Conservation (phyloP, 352 stramenopile species). For the Achlya hypogyna region DNA sequence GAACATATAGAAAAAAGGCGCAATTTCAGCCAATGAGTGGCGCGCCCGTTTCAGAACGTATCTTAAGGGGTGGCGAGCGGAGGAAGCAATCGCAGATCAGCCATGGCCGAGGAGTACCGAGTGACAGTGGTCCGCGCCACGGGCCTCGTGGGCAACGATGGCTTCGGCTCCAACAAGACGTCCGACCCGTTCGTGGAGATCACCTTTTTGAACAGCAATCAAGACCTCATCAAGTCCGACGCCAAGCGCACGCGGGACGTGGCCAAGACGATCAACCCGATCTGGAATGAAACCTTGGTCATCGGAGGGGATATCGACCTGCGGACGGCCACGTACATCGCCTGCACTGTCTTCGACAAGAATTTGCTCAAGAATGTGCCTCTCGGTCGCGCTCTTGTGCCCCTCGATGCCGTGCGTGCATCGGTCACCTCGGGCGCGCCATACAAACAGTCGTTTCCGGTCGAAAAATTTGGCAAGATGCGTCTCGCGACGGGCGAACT, state of each 20-base stretch:
- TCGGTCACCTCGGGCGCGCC: background rate
- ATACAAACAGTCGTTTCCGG: background rate
- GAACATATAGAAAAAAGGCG: background rate
- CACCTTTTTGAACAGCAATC: conserved; percentile 55
- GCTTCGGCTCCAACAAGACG: conserved; percentile 19
- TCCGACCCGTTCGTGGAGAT: conserved; percentile 60
- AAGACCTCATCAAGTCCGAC: conserved; percentile 23
- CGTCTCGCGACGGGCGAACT: conserved; percentile 11
- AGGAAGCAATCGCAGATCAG: background rate
- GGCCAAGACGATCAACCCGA: conserved; percentile 58
- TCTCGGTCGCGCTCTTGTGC: conserved; percentile 8
- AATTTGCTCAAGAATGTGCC: conserved; percentile 26
- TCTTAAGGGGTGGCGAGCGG: no score
- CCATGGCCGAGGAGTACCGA: conserved; percentile 11
- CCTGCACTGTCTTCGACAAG: conserved; percentile 40
- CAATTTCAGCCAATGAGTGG: no score
- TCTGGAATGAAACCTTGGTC: conserved; percentile 55
- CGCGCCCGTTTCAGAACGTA: no score
- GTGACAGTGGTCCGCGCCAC: conserved; percentile 2
- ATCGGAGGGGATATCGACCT: conserved; percentile 57
- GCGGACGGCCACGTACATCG: conserved; percentile 53
- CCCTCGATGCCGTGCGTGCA: background rate
- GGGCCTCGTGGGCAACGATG: conserved; percentile 13
- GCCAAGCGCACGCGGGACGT: conserved; percentile 52
- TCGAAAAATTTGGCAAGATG: conserved; percentile 17